phyloP scores from a whole-genome alignment of 2,329 filamentous ascomycete species.

The Aureobasidium sp. region DNA sequence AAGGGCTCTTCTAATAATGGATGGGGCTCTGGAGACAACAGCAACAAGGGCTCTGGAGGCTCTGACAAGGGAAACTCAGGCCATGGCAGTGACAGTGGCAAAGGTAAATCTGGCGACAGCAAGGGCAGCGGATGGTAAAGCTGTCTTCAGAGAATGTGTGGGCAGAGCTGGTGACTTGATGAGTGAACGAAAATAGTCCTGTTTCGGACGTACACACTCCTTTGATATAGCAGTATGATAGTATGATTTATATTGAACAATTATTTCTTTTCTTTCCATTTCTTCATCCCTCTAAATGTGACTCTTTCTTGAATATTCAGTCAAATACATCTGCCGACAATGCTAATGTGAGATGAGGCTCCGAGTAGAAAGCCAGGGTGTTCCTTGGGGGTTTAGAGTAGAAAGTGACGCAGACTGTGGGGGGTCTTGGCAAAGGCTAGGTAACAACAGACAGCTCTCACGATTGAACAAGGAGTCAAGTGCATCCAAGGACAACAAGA shows the following conservation, averaged over 20 bases:
- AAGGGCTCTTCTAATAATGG: too few relatives aligned
- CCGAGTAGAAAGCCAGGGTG: neutral
- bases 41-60: neutral
- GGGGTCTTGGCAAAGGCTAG: neutral
- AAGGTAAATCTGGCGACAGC: neutral
- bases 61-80: neutral
- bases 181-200: neutral
- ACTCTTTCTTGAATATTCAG: too few relatives aligned
- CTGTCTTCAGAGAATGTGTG: neutral
- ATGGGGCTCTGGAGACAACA: neutral
- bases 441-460: neutral
- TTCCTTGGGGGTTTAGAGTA: neutral
- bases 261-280: too few relatives aligned
- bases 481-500: neutral
- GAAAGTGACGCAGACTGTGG: neutral
- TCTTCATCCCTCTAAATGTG: too few relatives aligned
- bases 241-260: neutral
- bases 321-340: too few relatives aligned
- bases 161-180: neutral
- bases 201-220: neutral
- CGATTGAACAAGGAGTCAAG: neutral
- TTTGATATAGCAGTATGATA: neutral
- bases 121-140: neutral
- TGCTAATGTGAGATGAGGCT: too few relatives aligned
- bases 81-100: too few relatives aligned